These are phyloP conservation scores for Amaranthus palmeri DNA, from an alignment of 148 eudicot genomes.

Conservation along the genomic window DNA sequence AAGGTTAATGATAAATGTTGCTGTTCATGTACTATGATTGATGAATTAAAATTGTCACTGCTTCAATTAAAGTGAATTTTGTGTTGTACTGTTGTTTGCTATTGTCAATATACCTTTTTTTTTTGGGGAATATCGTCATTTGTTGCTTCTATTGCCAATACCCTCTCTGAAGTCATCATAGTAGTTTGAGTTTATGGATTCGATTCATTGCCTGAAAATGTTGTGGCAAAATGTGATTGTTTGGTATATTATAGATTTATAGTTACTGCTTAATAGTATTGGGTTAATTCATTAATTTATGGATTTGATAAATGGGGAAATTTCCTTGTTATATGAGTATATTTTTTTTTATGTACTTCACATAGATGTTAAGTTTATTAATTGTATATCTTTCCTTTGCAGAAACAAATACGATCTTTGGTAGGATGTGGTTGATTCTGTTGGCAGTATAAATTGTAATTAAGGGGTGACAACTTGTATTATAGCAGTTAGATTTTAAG, in stretches of 20 bases:
- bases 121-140: background rate
- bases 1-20: background rate
- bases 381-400: background rate
- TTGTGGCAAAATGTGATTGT: background rate
- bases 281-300: background rate
- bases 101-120: background rate
- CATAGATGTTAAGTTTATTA: background rate
- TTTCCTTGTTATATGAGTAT: background rate
- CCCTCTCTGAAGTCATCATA: background rate
- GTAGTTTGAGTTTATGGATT: background rate
- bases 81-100: background rate
- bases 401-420: background rate
- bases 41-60: background rate
- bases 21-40: background rate
- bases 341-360: background rate
- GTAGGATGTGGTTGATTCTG: conserved; percentile 1
- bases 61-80: background rate
- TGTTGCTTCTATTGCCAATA: background rate
- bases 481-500: conserved; percentile 16
- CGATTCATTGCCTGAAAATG: background rate
- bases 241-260: background rate
- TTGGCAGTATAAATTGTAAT: background rate
- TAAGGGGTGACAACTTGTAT: conserved; percentile 11
- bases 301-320: background rate
- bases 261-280: background rate